Conservation (phyloP, 441 rosid genomes). For the Macaranga tanarius region DNA sequence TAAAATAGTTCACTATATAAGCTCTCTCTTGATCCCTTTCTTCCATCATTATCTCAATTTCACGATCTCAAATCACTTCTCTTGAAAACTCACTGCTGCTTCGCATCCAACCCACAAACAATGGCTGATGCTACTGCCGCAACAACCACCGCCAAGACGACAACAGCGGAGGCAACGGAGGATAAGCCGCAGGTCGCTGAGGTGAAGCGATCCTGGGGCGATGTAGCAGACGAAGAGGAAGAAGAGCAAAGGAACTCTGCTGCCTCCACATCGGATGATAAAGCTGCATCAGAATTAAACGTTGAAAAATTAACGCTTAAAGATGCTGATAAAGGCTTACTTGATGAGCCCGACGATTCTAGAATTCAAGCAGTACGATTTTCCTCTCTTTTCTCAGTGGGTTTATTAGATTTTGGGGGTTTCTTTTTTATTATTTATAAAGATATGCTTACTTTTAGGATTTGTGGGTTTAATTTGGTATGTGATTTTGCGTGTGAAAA, state of each 20-base stretch:
- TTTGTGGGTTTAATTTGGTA: not conserved
- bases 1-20: too few relatives aligned
- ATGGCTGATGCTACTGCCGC: slow-evolving; percentile 20
- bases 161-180: slow-evolving; percentile 18
- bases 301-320: slow-evolving; percentile 47
- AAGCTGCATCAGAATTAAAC: slow-evolving; percentile 30
- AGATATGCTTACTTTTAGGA: not conserved
- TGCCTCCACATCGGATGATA: slow-evolving; percentile 38
- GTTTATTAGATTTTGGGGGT: not conserved
- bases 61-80: not conserved
- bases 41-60: not conserved
- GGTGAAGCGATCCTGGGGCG: slow-evolving; percentile 53
- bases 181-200: slow-evolving; percentile 31
- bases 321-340: slow-evolving; percentile 58
- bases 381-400: not conserved
- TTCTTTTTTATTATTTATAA: too few relatives aligned
- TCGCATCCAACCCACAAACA: not conserved
- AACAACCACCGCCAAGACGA: not conserved
- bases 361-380: slow-evolving; percentile 65
- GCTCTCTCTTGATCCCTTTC: too few relatives aligned
- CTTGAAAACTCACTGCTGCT: too few relatives aligned
- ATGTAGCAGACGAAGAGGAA: slow-evolving; percentile 56
- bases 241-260: slow-evolving; percentile 27
- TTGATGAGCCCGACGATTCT: slow-evolving; percentile 84
- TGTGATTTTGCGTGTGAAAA: too few relatives aligned